phyloP scores from a whole-genome alignment of 352 stramenopile species.

The Pythium rhizo-oryzae region DNA sequence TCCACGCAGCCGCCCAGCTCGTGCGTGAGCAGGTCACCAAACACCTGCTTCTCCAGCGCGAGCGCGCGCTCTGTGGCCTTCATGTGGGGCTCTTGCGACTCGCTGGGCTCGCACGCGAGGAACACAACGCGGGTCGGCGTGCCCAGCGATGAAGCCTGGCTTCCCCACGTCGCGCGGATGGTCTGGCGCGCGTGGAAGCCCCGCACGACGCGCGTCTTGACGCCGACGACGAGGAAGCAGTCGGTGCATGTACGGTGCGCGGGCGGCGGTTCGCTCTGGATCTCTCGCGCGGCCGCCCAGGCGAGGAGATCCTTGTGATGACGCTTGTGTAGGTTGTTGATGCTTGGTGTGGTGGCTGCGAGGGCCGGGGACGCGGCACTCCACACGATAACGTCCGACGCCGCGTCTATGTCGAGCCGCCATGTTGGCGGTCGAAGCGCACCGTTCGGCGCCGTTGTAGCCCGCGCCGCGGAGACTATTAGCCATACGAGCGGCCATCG shows the following conservation, averaged over 20 bases:
- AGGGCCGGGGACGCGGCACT: neutral
- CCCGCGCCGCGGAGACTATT: too few relatives aligned
- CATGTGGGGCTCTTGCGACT: neutral
- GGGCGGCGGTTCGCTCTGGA: neutral
- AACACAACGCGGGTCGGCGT: conserved; percentile 34
- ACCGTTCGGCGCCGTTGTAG: too few relatives aligned
- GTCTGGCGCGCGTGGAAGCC: conserved; percentile 30
- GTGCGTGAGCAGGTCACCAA: conserved; percentile 46
- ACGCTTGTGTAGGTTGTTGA: too few relatives aligned
- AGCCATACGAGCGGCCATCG: too few relatives aligned
- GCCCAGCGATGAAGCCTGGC: neutral
- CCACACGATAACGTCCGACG: neutral
- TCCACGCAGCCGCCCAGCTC: conserved; percentile 44
- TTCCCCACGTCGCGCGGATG: conserved; percentile 40
- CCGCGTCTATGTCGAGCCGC: neutral
- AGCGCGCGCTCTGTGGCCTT: neutral
- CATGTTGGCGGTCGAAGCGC: neutral
- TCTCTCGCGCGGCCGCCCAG: neutral
- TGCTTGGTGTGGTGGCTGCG: too few relatives aligned
- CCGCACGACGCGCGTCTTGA: conserved; percentile 40
- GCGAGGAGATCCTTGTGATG: neutral
- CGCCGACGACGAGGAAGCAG: conserved; percentile 39
- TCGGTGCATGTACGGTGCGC: neutral
- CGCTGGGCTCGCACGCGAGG: conserved; percentile 32
- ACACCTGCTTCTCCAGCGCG: conserved; percentile 34